Base-by-base conservation (phyloP, 2,329 filamentous ascomycete genomes). In the Pseudogymnoascus sp. region DNA sequence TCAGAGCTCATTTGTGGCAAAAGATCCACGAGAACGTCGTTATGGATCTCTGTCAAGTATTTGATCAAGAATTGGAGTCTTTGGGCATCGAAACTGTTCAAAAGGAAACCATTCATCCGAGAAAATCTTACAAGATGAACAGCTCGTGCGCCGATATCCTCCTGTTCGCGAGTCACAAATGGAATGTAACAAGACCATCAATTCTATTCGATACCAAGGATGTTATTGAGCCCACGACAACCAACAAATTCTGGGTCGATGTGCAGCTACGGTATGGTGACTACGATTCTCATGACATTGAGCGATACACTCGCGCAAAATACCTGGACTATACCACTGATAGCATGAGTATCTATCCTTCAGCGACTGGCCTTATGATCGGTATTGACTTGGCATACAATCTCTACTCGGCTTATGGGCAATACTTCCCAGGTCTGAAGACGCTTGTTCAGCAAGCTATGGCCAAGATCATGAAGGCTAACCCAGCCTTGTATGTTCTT, bases 71-170 rank as follows among this genome's bases (percentile, higher is more conserved):
- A 73, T 79, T 99, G 45, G 94, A 99, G 74, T 92, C 94, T 33
- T 80, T 99, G 3, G 92, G 92, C 36, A 97, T 99, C 63, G 94
- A 99, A 76, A 95, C 92, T 1, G 94, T 97, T 4, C 94, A 99
- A 73, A 99, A 99, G 76, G 94, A 99, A 78, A 97, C 94, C 0
- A 99, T 99, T 64, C 94, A 99, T 79, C 94, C 94, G 60, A 85
- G 94, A 84, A 99, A 99, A 78, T 97, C 92, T 4, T 99, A 99
- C 85, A 99, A 99, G 85, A 99, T 99, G 94, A 99, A 99, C 81
- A 97, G 92, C 71, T 97, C 93, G 63, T 97, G 94, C 71, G 94
- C 95, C 4, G 94, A 99, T 74, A 97, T 99, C 66, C 82, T 97
- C 61, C 83, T 99, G 8, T 99, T 99, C 72, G 93, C 94, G 37